Percentiles rank a stretch among this genome's conserved stretches.
These are phyloP conservation scores for Ceriops zippeliana DNA, from an alignment of 345 rosid genomes.

Conservation along the genomic window DNA sequence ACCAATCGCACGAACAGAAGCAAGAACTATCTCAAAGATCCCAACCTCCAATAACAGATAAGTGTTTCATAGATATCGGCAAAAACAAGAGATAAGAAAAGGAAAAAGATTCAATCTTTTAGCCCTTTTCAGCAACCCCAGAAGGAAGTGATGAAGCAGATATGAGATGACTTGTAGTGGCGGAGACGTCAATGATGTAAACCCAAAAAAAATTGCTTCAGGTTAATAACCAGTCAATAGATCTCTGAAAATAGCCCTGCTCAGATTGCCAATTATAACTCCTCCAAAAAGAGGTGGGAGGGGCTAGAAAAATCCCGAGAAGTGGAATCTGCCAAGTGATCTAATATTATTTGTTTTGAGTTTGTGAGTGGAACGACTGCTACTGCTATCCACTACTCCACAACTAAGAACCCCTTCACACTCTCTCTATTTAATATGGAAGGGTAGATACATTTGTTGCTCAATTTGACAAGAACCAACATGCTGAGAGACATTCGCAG, in stretches of 20 bases:
- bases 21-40: neutral
- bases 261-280: neutral
- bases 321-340: neutral
- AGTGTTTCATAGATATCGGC: neutral
- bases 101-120: neutral
- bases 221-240: neutral
- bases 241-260: conserved; percentile 9
- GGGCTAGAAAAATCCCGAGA: neutral
- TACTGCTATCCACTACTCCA: neutral
- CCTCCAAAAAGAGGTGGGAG: neutral
- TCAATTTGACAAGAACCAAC: too few relatives aligned
- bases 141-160: neutral
- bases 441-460: too few relatives aligned
- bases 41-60: neutral
- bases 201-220: neutral
- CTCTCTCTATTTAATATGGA: too few relatives aligned
- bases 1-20: conserved; percentile 12
- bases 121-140: neutral
- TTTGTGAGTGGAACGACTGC: neutral
- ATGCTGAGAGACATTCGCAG: too few relatives aligned
- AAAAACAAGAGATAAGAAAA: neutral
- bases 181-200: neutral
- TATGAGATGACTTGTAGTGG: neutral
- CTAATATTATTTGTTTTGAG: neutral
- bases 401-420: too few relatives aligned